Evolutionary conservation across 768 basidiomycete genomes (phyloP), one percentile per base, ranked within the genome.

Genomic region (Boletus rubescentipes): DNA sequence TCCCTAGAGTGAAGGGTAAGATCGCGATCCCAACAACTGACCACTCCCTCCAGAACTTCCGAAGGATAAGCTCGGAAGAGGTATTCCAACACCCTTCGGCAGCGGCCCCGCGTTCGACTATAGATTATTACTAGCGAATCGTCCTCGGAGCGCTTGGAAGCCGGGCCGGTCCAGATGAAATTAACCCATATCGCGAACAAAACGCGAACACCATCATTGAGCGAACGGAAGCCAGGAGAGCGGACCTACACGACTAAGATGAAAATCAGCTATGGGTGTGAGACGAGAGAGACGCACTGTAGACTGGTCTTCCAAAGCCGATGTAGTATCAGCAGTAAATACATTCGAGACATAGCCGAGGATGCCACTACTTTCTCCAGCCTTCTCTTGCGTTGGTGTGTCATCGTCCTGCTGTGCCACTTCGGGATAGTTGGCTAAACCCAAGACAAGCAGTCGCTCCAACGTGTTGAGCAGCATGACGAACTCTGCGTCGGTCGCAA

Each of bases 261-360:
- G 26, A 48, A 30, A 38, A 7, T 8, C 20, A 36, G 23, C n/a
- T 36, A 36, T 21, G 29, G 16, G 16, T 41, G 35, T 29, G 51
- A 51, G 46, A 49, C 26, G 51, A 51, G 46, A 49, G 21, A 36
- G 9, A 73, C 82, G 65, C 60, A 86, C 89, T 51, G 77, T 79
- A 9, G 84, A 63, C 56, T 80, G 81, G 35, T 87, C 87, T 14
- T 84, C 84, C 15, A 70, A 64, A 50, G 69, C 67, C 11, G 77
- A 70, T 9, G 72, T 62, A 34, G 74, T 78, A n/a, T 93, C 91
- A 0, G 84, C 83, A 38, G 88, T 82, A 64, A 99, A 95, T 2
- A 98, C 95, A 51, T 85, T 91, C 2, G 93, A 94, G 47, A 99
- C 87, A 62, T 93, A 90, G 9, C 94, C 93, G 0, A 98, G 76